phyloP scores from a whole-genome alignment of 768 basidiomycete genomes.

The Rickenella mellea region DNA sequence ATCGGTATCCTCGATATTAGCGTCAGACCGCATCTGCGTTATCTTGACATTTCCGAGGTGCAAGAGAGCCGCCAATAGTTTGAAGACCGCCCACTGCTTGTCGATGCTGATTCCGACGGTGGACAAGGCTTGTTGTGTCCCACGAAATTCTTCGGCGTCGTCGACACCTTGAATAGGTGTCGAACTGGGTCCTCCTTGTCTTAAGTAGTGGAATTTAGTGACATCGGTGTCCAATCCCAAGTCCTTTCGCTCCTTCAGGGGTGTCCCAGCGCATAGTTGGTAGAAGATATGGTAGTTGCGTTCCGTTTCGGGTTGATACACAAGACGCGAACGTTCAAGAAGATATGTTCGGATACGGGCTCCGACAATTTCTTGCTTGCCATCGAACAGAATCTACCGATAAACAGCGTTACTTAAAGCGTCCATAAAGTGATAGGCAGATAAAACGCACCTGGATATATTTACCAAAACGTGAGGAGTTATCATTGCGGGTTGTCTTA shows the following conservation, averaged over 20 bases:
- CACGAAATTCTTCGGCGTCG: slow-evolving; percentile 90
- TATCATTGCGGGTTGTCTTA: slow-evolving; percentile 98
- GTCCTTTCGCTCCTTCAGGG: slow-evolving; percentile 90
- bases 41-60: slow-evolving; percentile 99
- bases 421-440: not conserved
- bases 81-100: slow-evolving; percentile 97
- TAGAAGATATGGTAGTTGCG: slow-evolving; percentile 99
- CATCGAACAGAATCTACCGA: slow-evolving; percentile 88
- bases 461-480: slow-evolving; percentile 97
- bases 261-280: slow-evolving; percentile 95
- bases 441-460: slow-evolving; percentile 80
- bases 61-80: slow-evolving; percentile 82
- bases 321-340: slow-evolving; percentile 92
- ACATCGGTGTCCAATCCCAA: slow-evolving; percentile 82
- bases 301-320: slow-evolving; percentile 94
- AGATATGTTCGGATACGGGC: slow-evolving; percentile 98
- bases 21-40: slow-evolving; percentile 70
- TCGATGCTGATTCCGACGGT: slow-evolving; percentile 97
- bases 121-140: slow-evolving; percentile 89
- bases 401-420: not conserved
- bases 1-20: slow-evolving; percentile 77
- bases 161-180: slow-evolving; percentile 88
- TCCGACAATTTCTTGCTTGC: slow-evolving; percentile 92
- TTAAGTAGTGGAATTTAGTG: slow-evolving; percentile 84
- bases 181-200: slow-evolving; percentile 84